Base-by-base conservation (phyloP, 768 basidiomycete genomes). In the Rubroboletus satanas region DNA sequence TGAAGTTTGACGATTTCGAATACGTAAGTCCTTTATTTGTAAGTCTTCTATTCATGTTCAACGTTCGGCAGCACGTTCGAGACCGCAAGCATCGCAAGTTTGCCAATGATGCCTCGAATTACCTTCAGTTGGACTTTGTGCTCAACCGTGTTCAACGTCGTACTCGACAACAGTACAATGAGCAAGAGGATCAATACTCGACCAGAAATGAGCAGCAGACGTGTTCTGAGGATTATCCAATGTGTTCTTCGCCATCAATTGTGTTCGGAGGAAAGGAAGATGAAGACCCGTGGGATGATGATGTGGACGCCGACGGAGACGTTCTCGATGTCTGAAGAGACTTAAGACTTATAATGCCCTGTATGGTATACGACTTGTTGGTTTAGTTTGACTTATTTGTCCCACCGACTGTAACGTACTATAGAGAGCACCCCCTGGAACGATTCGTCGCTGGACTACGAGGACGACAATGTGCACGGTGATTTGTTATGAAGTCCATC, bases 1-100 rank as follows among this genome's bases (percentile, higher is more conserved):
- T 79, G 52, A 93, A 93, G 70, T 99, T 95, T 65, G 85, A 88
- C 0, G 88, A 96, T 71, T 96, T 98, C 63, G 81, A 82, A 57
- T 72, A 75, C 61, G 96, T 97, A 62, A 66, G 77, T 37, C 26
- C 28, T 55, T 23, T 48, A 4, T 18, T 51, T 26, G 38, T 21
- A 28, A 32, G 18, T 32, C 14, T 18, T 17, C 14, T 35, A 9
- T 54, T 51, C 35, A 32, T 54, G 47, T 51, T 57, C 18, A 50
- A 35, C 43, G 2, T 54, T 45, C 21, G 28, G 49, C 62, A 97
- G 93, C 94, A 97, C 66, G 77, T 88, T 51, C 70, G 71, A 45
- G 77, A 84, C 15, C 81, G 80, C 45, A 89, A 79, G 63, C 96
- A 98, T 69, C 81, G 83, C 50, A 88, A 85, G 57, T 98, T 91